phyloP scores from a whole-genome alignment of 2,329 filamentous ascomycete species.

The Monosporascus sp. region DNA sequence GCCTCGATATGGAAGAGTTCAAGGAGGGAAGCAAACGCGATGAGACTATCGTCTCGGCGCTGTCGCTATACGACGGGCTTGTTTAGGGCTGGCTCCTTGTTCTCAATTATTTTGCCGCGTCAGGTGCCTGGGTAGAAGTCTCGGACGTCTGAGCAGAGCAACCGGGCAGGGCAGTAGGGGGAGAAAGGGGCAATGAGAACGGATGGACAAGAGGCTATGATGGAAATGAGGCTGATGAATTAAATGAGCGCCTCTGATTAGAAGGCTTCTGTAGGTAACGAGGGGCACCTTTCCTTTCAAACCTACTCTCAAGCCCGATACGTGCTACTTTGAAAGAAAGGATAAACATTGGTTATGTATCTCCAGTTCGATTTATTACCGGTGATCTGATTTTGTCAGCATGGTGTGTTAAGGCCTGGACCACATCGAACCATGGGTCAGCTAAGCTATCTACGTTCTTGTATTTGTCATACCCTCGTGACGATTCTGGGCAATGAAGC shows the following conservation, averaged over 20 bases:
- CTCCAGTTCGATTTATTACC: background rate
- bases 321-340: constrained; percentile 6
- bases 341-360: constrained; percentile 6
- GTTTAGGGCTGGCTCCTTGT: constrained; percentile 48
- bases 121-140: constrained; percentile 1
- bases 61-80: constrained; percentile 93
- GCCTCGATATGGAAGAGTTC: constrained; percentile 94
- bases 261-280: background rate
- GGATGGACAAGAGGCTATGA: background rate
- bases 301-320: too few species aligned
- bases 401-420: too few species aligned
- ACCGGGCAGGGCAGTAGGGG: background rate
- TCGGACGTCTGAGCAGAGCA: constrained; percentile 5
- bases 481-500: too few species aligned
- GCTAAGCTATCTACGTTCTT: too few species aligned
- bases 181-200: background rate
- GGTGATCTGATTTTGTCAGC: background rate
- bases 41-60: constrained; percentile 95
- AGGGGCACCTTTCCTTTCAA: constrained; percentile 2
- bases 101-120: background rate
- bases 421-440: too few species aligned
- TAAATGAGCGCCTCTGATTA: background rate
- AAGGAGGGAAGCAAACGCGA: constrained; percentile 99
- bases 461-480: too few species aligned
- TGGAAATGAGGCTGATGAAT: background rate